Conservation (phyloP, 768 basidiomycete genomes). For the Rhodosporidiobolus odoratus region DNA sequence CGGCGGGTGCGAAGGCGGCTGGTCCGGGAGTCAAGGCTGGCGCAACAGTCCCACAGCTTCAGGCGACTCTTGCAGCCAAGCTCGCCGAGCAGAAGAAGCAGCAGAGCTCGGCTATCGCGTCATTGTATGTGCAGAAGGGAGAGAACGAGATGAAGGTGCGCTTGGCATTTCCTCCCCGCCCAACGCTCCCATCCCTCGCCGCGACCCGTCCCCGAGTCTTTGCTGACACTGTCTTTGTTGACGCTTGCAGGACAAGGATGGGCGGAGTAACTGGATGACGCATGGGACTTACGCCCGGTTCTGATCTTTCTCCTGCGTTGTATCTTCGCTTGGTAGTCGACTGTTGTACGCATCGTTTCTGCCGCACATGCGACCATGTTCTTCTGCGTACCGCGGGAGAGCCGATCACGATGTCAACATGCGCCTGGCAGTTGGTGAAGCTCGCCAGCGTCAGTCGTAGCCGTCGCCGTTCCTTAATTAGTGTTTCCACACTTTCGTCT, state of each 20-base stretch:
- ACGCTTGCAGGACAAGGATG: conserved; percentile 31
- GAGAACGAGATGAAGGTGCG: conserved; percentile 34
- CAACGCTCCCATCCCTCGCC: not conserved
- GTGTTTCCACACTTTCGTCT: no score
- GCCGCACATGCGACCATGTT: no score
- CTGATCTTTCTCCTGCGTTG: no score
- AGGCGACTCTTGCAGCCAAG: conserved; percentile 34
- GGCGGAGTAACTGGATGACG: conserved; percentile 37
- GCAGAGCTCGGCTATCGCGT: conserved; percentile 35
- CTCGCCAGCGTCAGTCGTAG: no score
- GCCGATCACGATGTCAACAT: no score
- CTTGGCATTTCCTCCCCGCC: no score
- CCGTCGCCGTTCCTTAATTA: no score
- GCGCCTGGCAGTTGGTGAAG: no score
- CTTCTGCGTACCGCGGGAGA: no score
- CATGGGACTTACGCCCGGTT: conserved; percentile 25
- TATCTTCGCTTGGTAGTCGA: not conserved
- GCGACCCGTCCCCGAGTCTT: no score
- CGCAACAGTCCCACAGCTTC: conserved; percentile 25
- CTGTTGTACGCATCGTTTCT: not conserved
- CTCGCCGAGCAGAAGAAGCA: conserved; percentile 38
- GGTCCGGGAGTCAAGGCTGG: conserved; percentile 32
- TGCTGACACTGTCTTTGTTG: not conserved
- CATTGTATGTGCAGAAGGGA: conserved; percentile 29
- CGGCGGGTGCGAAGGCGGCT: conserved; percentile 1